phyloP scores from a whole-genome alignment of 371 early-diverging fungal genomes.

The Mucor racemosus region DNA sequence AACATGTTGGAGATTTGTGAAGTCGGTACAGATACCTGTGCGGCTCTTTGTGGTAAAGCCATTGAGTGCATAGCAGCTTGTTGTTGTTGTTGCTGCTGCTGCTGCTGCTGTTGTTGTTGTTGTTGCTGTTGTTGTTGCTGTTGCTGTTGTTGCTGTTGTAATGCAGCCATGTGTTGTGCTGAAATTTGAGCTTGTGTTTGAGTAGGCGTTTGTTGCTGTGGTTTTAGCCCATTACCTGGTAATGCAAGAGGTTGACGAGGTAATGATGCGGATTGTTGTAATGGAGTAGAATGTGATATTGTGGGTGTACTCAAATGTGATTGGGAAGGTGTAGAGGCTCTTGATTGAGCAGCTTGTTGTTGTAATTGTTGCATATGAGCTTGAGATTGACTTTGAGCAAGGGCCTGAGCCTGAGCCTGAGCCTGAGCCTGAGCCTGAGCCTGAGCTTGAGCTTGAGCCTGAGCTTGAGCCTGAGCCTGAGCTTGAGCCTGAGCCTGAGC shows the following conservation, averaged over 20 bases:
- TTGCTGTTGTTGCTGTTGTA: slow-evolving; percentile 30
- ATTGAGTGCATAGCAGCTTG: slow-evolving; percentile 26
- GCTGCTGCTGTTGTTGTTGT: slow-evolving; percentile 29
- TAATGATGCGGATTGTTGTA: slow-evolving; percentile 27
- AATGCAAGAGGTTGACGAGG: slow-evolving; percentile 29
- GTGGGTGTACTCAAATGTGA: slow-evolving; percentile 41
- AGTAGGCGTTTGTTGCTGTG: slow-evolving; percentile 35
- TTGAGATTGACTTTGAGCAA: slow-evolving; percentile 25
- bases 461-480: slow-evolving; percentile 35
- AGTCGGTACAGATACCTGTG: slow-evolving; percentile 35
- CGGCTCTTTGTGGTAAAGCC: slow-evolving; percentile 13
- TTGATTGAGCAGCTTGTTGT: slow-evolving; percentile 39
- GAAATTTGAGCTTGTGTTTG: slow-evolving; percentile 33
- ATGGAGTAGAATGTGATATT: slow-evolving; percentile 26
- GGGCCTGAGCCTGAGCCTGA: slow-evolving; percentile 19
- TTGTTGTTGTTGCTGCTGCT: slow-evolving; percentile 30
- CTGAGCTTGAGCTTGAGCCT: slow-evolving; percentile 24
- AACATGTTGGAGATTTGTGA: slow-evolving; percentile 24
- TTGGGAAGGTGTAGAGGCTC: slow-evolving; percentile 48
- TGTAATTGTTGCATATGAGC: slow-evolving; percentile 34
- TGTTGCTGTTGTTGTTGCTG: slow-evolving; percentile 31
- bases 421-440: slow-evolving; percentile 27
- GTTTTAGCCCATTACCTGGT: slow-evolving; percentile 24
- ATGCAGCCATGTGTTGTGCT: slow-evolving; percentile 31
- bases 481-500: slow-evolving; percentile 38